Conservation (phyloP, 2,329 filamentous ascomycete genomes). For the Aureobasidium sp. region DNA sequence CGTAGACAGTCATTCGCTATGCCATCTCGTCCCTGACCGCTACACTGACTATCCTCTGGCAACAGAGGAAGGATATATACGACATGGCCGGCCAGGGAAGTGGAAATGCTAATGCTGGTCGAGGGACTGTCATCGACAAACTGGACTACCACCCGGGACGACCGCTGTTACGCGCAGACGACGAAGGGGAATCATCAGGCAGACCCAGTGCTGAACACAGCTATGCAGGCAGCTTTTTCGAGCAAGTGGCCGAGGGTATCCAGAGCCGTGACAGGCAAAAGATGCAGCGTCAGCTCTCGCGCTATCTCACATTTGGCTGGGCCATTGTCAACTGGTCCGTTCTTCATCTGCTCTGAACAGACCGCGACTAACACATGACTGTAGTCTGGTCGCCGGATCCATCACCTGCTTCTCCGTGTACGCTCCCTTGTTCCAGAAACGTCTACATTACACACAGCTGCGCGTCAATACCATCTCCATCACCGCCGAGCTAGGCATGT, state of each 20-base stretch:
- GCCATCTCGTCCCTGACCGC: background rate
- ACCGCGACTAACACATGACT: background rate
- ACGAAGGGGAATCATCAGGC: slow-evolving; percentile 25
- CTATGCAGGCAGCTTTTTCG: slow-evolving; percentile 50
- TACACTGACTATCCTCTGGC: background rate
- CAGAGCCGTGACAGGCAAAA: slow-evolving; percentile 49
- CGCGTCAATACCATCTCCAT: slow-evolving; percentile 89
- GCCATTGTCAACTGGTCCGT: slow-evolving; percentile 52
- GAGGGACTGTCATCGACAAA: slow-evolving; percentile 37
- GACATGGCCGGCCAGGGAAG: slow-evolving; percentile 6
- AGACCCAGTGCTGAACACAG: slow-evolving; percentile 37
- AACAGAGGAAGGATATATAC: background rate
- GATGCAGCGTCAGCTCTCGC: slow-evolving; percentile 46
- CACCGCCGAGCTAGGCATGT: slow-evolving; percentile 78
- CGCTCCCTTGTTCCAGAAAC: slow-evolving; percentile 79
- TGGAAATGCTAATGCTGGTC: background rate
- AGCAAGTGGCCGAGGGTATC: slow-evolving; percentile 55
- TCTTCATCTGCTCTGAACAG: background rate
- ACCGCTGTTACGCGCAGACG: slow-evolving; percentile 35
- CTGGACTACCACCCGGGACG: slow-evolving; percentile 41
- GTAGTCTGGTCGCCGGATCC: slow-evolving; percentile 73
- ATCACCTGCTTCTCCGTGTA: slow-evolving; percentile 94
- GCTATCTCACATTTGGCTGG: slow-evolving; percentile 53
- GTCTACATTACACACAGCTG: slow-evolving; percentile 80
- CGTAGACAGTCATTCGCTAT: background rate